Evolutionary conservation across 2,329 filamentous ascomycete species (phyloP).

Genomic region (Ophiostoma fasciatum): DNA sequence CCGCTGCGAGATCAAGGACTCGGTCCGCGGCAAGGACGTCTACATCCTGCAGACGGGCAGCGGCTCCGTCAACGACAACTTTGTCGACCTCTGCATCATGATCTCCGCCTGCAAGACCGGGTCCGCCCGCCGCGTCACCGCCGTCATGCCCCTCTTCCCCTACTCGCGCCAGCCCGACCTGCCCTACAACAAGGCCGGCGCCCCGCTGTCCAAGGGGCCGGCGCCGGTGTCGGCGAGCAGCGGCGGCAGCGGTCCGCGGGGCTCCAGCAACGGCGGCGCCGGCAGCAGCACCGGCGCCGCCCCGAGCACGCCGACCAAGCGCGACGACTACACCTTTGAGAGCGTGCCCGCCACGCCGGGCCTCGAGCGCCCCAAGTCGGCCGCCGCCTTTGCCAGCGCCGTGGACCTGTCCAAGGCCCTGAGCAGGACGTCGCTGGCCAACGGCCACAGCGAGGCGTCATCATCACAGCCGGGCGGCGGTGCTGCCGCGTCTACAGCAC

Average conservation of each 20-base stretch:
- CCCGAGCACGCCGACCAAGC: conserved; percentile 19
- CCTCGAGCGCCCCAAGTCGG: conserved; percentile 52
- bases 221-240: conserved; percentile 26
- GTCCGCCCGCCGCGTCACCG: conserved; percentile 83
- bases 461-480: conserved; percentile 19
- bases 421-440: conserved; percentile 27
- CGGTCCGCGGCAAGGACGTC: too few species aligned
- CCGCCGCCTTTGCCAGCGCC: conserved; percentile 48
- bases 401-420: conserved; percentile 62
- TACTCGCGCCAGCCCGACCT: conserved; percentile 94
- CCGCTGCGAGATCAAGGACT: conserved; percentile 85
- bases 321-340: conserved; percentile 71
- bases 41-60: conserved; percentile 95
- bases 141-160: conserved; percentile 86
- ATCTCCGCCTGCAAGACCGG: conserved; percentile 84
- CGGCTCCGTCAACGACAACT: conserved; percentile 86
- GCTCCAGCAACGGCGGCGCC: too few species aligned
- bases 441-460: conserved; percentile 23
- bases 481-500: too few species aligned
- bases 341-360: conserved; percentile 78
- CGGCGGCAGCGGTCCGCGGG: too few species aligned
- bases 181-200: conserved; percentile 90
- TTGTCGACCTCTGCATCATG: conserved; percentile 94
- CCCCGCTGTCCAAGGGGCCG: conserved; percentile 57
- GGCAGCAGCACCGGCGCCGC: too few species aligned